Percentiles rank a stretch among this genome's conserved stretches.
These are phyloP conservation scores for Xerocomellus amylosporus DNA, from an alignment of 768 basidiomycete species.

Conservation along the genomic window DNA sequence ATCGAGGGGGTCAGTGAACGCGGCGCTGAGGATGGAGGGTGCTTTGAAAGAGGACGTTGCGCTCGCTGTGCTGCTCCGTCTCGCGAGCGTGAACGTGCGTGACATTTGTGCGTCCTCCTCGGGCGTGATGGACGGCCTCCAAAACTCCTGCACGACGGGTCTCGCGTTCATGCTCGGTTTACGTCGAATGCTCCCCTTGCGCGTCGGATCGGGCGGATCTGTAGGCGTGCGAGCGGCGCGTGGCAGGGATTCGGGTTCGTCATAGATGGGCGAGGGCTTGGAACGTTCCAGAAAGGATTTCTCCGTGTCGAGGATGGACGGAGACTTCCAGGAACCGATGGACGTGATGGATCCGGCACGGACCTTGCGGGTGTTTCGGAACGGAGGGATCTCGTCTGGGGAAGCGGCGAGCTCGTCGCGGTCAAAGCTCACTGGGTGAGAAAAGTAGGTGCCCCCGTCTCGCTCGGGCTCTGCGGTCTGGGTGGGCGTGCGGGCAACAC, in stretches of 20 bases:
- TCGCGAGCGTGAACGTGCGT: slow-evolving; percentile 41
- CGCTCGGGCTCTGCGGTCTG: slow-evolving; percentile 24
- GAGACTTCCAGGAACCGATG: slow-evolving; percentile 26
- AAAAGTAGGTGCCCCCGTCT: slow-evolving; percentile 16
- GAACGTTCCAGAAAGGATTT: slow-evolving; percentile 21
- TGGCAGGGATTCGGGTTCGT: slow-evolving; percentile 30
- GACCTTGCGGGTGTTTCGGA: slow-evolving; percentile 18
- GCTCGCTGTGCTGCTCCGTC: slow-evolving; percentile 50
- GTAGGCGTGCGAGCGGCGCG: slow-evolving; percentile 19
- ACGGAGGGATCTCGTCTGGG: slow-evolving; percentile 17
- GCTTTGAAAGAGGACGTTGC: slow-evolving; percentile 47
- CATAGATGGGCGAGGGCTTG: slow-evolving; percentile 19
- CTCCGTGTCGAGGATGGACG: slow-evolving; percentile 25
- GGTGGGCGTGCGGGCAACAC: slow-evolving; percentile 19
- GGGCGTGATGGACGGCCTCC: slow-evolving; percentile 47
- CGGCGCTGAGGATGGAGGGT: slow-evolving; percentile 39
- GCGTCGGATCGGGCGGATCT: slow-evolving; percentile 23
- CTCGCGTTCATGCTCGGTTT: slow-evolving; percentile 35
- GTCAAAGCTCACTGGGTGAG: slow-evolving; percentile 14
- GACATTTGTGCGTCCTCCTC: slow-evolving; percentile 43
- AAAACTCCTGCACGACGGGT: slow-evolving; percentile 43
- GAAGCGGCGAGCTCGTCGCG: slow-evolving; percentile 19
- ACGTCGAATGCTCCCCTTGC: slow-evolving; percentile 29
- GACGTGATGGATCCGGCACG: slow-evolving; percentile 30
- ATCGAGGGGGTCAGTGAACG: slow-evolving; percentile 31